A percentile compares a stretch with the other conserved stretches of the same genome.
phyloP scores from a whole-genome alignment of 176 grass and related monocot species.

The Aegilops sharonensis region DNA sequence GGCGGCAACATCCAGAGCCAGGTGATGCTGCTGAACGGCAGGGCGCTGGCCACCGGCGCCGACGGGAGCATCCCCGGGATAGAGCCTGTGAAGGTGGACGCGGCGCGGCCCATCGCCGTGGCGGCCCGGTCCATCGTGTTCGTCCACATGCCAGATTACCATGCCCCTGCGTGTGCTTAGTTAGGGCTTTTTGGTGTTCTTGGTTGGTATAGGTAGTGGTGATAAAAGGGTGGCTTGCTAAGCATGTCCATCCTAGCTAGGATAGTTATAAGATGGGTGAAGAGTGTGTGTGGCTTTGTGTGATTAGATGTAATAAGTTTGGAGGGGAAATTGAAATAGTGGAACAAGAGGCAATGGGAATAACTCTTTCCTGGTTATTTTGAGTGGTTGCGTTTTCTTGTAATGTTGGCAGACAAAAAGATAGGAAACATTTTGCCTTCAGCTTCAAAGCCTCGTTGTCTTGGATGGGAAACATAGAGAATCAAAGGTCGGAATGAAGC shows the following conservation, averaged over 20 bases:
- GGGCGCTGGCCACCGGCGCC: conserved; percentile 41
- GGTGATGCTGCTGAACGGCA: conserved; percentile 67
- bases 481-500: too few species aligned
- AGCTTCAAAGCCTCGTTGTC: neutral
- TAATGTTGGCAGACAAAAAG: neutral
- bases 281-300: too few species aligned
- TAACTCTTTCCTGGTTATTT: neutral
- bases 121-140: conserved; percentile 60
- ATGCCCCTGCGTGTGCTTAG: conserved; percentile 42
- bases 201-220: neutral
- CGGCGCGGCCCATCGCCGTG: conserved; percentile 33
- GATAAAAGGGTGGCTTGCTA: conserved; percentile 26
- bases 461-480: neutral
- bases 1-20: conserved; percentile 65
- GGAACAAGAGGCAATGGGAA: neutral
- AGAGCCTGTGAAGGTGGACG: conserved; percentile 31
- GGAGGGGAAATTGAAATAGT: neutral
- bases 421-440: neutral
- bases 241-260: conserved; percentile 35
- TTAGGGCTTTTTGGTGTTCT: conserved; percentile 12
- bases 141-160: conserved; percentile 44
- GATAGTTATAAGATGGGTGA: conserved; percentile 9
- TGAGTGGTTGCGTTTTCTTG: neutral
- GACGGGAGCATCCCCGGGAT: conserved; percentile 51
- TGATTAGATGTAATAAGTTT: neutral